These are phyloP conservation scores for Ophiostoma pallidulum DNA, from an alignment of 2,329 filamentous ascomycete species.

Conservation along the genomic window DNA sequence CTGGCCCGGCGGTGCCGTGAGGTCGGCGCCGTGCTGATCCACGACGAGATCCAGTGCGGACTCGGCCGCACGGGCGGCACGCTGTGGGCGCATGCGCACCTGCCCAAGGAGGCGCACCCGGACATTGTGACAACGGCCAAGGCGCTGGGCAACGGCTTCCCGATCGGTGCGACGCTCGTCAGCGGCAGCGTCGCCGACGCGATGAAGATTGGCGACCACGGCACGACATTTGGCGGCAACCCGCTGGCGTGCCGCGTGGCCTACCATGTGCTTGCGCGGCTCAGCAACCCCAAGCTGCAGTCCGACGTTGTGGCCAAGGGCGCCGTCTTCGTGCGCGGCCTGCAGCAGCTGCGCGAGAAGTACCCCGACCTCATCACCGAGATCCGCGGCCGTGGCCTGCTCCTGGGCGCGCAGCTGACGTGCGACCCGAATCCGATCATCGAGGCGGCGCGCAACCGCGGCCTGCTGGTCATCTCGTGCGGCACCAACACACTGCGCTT, in stretches of 20 bases:
- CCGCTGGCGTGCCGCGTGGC: conserved; percentile 76
- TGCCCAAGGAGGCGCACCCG: conserved; percentile 74
- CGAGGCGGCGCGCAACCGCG: conserved; percentile 77
- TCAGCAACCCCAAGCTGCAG: conserved; percentile 64
- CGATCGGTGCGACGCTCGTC: conserved; percentile 72
- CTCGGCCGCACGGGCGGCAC: conserved; percentile 68
- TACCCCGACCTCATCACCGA: conserved; percentile 66
- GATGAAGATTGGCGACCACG: conserved; percentile 64
- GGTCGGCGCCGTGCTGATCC: conserved; percentile 81
- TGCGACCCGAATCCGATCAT: conserved; percentile 65
- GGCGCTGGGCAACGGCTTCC: conserved; percentile 92
- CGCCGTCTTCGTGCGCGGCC: conserved; percentile 37
- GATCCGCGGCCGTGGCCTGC: conserved; percentile 72
- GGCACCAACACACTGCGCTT: conserved; percentile 89
- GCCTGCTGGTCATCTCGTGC: conserved; percentile 82
- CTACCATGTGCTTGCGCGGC: conserved; percentile 71
- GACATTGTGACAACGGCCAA: conserved; percentile 93
- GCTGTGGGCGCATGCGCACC: conserved; percentile 76
- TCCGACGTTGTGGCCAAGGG: conserved; percentile 58
- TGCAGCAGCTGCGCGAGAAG: conserved; percentile 35
- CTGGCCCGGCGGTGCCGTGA: conserved; percentile 77
- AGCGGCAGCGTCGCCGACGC: conserved; percentile 55
- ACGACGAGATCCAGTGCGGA: conserved; percentile 97
- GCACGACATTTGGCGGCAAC: conserved; percentile 90
- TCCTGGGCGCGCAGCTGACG: conserved; percentile 76